These are phyloP conservation scores for Botrytis galanthina DNA, from an alignment of 2,329 filamentous ascomycete species.

Conservation along the genomic window DNA sequence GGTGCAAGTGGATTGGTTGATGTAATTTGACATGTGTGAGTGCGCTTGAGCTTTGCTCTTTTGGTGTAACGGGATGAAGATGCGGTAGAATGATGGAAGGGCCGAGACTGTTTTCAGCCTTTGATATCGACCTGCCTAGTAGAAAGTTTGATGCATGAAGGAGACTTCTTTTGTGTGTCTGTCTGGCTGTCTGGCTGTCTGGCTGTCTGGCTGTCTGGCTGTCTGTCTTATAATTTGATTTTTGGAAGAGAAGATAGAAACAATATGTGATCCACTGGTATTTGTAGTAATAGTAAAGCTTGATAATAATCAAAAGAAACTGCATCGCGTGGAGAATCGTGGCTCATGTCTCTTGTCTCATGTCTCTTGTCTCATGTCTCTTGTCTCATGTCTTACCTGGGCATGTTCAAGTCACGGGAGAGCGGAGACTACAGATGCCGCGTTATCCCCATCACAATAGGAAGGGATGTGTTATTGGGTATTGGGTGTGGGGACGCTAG, in stretches of 20 bases:
- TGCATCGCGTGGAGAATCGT: background rate
- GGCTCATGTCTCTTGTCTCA: too few species aligned
- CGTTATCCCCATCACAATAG: conserved; percentile 5
- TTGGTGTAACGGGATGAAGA: background rate
- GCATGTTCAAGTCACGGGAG: background rate
- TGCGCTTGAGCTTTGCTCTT: background rate
- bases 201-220: background rate
- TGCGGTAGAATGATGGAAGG: conserved; percentile 1
- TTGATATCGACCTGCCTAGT: background rate
- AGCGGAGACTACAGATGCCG: background rate
- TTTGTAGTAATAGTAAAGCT: background rate
- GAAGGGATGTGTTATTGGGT: background rate
- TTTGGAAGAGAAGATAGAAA: background rate
- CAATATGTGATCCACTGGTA: accelerated
- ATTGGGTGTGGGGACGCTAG: background rate
- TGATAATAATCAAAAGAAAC: background rate
- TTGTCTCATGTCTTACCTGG: too few species aligned
- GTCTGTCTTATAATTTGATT: background rate
- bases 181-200: too few species aligned
- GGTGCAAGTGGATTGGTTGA: background rate
- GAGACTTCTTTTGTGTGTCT: background rate
- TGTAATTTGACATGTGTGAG: background rate
- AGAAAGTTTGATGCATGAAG: background rate
- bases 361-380: too few species aligned
- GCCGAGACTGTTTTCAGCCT: conserved; percentile 11